Base-by-base conservation (phyloP, 805 yeast species). In the Komagataella mondaviorum region DNA sequence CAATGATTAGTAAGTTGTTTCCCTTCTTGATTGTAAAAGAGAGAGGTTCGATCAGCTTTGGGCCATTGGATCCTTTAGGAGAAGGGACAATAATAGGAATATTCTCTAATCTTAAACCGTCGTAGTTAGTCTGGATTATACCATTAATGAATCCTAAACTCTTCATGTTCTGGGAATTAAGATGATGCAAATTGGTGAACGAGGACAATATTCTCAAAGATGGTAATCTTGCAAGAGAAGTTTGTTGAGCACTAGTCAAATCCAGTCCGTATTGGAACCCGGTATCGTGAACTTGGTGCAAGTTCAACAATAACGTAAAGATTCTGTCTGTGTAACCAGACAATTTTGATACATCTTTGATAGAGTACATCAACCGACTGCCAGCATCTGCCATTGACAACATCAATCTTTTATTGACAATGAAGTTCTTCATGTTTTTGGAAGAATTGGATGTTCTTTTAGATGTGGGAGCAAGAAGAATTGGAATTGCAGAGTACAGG, bases 371-470 rank as follows among this genome's bases (percentile, higher is more conserved):
- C 68, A 90, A 75, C 57, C 96, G 75, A 12, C 95, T 85, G 4
- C 97, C 97, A 0, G 98, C 96, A 68, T 90, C 98, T 4, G 96
- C 96, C 63, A 90, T 74, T 3, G 93, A 84, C 56, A 90, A 75
- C 86, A 90, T 83, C 56, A 90, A 73, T 60, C 98, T 76, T 69
- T 90, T 90, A 71, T 90, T 90, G 51, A 88, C 89, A 59, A 90
- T 83, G 59, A 89, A 90, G 57, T 86, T 88, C 59, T 88, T 83
- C 88, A 90, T 88, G 60, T 81, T 83, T 52, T 72, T 74, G 53
- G 78, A 76, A 59, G 67, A 82, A 54, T 69, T 69, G 6, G 55
- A 43, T 23, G 57, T 48, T 47, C 54, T 43, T 51, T 55, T 51
- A 30, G 53, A 43, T 17, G 48, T 52, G 18, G 53, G 51, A 17